phyloP scores from a whole-genome alignment of 768 basidiomycete species.

The Kwoniella dendrophila region DNA sequence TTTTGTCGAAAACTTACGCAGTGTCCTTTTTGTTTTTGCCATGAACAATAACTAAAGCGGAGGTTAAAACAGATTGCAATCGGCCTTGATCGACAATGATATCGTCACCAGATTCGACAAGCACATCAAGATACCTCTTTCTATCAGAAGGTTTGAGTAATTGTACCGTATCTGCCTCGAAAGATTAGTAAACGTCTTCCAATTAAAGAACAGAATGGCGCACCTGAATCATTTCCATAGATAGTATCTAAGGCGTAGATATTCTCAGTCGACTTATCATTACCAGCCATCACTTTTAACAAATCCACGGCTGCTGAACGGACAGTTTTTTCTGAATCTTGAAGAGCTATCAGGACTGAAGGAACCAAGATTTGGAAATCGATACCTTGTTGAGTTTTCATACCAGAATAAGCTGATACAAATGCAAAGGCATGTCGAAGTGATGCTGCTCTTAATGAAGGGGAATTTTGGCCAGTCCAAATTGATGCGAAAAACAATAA shows the following conservation, averaged over 20 bases:
- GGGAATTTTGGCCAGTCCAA: slow-evolving; percentile 57
- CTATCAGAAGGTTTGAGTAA: slow-evolving; percentile 46
- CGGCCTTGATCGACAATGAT: slow-evolving; percentile 61
- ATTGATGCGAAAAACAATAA: slow-evolving; percentile 78
- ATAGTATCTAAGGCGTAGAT: slow-evolving; percentile 55
- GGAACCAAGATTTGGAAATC: slow-evolving; percentile 59
- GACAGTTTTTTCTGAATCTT: slow-evolving; percentile 43
- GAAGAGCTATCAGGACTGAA: slow-evolving; percentile 43
- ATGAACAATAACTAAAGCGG: slow-evolving; percentile 62
- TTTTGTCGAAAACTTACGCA: slow-evolving; percentile 18
- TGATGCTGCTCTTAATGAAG: slow-evolving; percentile 61
- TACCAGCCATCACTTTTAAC: slow-evolving; percentile 31
- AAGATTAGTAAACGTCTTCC: neutral
- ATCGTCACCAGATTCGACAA: slow-evolving; percentile 71
- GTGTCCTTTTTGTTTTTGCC: slow-evolving; percentile 53
- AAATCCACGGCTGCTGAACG: slow-evolving; percentile 50
- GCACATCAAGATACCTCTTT: slow-evolving; percentile 71
- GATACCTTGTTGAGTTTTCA: slow-evolving; percentile 59
- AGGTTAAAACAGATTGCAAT: slow-evolving; percentile 59
- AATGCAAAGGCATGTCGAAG: slow-evolving; percentile 78
- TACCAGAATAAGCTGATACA: slow-evolving; percentile 68
- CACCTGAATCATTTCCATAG: slow-evolving; percentile 51
- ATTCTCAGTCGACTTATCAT: slow-evolving; percentile 16
- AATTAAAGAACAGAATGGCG: slow-evolving; percentile 6
- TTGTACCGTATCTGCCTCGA: slow-evolving; percentile 27